Base-by-base conservation (phyloP, 108 stramenopile genomes). In the Nitzschia palea region DNA sequence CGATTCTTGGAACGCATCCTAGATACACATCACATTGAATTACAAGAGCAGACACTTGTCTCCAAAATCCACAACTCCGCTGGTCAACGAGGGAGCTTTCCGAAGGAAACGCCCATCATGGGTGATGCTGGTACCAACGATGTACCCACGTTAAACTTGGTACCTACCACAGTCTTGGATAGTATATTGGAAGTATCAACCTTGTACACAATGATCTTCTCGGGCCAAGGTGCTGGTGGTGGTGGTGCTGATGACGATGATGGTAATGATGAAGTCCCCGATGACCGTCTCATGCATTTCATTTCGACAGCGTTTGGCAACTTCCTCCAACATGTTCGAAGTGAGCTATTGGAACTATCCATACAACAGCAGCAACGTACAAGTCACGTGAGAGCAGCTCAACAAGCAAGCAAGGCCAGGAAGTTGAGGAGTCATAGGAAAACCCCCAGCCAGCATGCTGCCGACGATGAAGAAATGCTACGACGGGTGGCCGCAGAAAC, bases 151-250 rank as follows among this genome's bases (percentile, higher is more conserved):
- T 30, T 18, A 40, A 54, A 56, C 6, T 55, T 76, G 44, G 54
- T 90, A 52, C 89, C 93, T 17, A 70, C 83, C 5, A 44, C 79
- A 15, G 85, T 86, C 48, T 72, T 94, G 65, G 86, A 89, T 62
- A 83, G 73, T 27, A 71, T 91, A 43, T 74, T 94, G 30, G 88
- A 94, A 60, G 86, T 86, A 15, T 73, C 88, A 3, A 85, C 88
- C 1, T 67, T 91, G 28, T 91, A 70, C 45, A 82, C 83, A 15
- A 71, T 82, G 6, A 88, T 68, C 40, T 93, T 93, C 60, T 33
- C 29, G 33, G 44, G 25, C 22, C 27, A 67, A 14, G 58, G 12
- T 42, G 14, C 14, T 42, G 40, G 9, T 42, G 40, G 14, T 14
- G 14, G 40, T 42, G 40, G 14, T 6, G 43, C 12, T 40, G 15